phyloP scores from a whole-genome alignment of 768 basidiomycete genomes.

The Termitomyces sp. region DNA sequence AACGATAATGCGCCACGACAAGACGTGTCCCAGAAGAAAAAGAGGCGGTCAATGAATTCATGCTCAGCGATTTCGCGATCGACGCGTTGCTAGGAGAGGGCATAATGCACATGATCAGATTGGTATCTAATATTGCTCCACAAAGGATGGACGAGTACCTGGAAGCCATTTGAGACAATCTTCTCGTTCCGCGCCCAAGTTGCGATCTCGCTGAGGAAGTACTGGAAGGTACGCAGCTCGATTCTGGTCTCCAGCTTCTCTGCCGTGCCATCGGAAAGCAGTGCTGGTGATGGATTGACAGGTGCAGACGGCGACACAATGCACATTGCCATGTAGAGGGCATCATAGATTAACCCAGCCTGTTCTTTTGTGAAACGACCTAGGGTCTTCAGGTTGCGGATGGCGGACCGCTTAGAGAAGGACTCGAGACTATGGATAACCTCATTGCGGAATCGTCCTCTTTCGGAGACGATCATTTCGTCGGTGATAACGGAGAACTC shows the following conservation, averaged over 20 bases:
- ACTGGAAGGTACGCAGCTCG: conserved; percentile 77
- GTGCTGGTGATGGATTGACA: conserved; percentile 41
- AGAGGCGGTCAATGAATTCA: conserved; percentile 90
- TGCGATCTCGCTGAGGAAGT: conserved; percentile 87
- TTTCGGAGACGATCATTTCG: conserved; percentile 86
- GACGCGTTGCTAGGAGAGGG: conserved; percentile 62
- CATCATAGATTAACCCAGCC: conserved; percentile 88
- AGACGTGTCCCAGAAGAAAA: conserved; percentile 91
- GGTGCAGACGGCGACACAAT: conserved; percentile 65
- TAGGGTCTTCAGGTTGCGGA: conserved; percentile 80
- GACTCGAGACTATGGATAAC: conserved; percentile 91
- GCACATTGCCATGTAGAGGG: conserved; percentile 82
- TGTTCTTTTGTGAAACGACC: conserved; percentile 87
- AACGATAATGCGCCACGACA: conserved; percentile 83
- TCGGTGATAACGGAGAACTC: conserved; percentile 97
- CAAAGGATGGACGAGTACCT: conserved; percentile 40
- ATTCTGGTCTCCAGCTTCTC: conserved; percentile 90
- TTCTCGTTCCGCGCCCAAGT: conserved; percentile 97
- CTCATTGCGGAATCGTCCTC: conserved; percentile 81
- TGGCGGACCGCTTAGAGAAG: conserved; percentile 88
- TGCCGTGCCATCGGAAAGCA: conserved; percentile 58
- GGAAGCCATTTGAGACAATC: conserved; percentile 89
- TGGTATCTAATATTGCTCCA: not conserved
- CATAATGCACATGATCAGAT: not conserved
- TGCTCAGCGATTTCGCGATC: conserved; percentile 93